phyloP scores from a whole-genome alignment of 768 basidiomycete genomes.

The Leccinum barrowsii region DNA sequence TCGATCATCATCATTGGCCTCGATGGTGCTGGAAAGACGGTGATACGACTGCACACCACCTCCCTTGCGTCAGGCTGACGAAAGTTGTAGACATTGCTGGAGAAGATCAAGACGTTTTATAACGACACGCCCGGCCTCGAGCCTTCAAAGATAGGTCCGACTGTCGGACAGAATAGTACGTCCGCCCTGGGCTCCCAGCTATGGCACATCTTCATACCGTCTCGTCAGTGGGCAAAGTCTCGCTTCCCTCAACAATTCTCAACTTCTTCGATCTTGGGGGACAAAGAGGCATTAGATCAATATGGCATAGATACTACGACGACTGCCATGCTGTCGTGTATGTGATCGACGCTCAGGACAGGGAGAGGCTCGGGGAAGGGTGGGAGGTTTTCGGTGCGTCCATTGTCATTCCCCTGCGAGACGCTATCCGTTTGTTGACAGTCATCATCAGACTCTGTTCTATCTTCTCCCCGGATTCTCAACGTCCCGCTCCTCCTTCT shows the following conservation, averaged over 20 bases:
- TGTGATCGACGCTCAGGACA: conserved; percentile 90
- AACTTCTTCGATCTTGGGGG: conserved; percentile 98
- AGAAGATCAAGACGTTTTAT: conserved; percentile 92
- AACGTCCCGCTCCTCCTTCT: conserved; percentile 87
- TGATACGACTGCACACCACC: conserved; percentile 27
- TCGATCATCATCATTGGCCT: conserved; percentile 93
- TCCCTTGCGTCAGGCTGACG: not conserved
- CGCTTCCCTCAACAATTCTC: conserved; percentile 87
- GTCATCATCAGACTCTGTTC: conserved; percentile 62
- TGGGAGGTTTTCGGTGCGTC: conserved; percentile 95
- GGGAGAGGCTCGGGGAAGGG: conserved; percentile 84
- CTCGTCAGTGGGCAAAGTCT: conserved; percentile 81
- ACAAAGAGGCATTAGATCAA: conserved; percentile 87
- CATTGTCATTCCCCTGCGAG: not conserved
- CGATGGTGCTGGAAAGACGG: conserved; percentile 91
- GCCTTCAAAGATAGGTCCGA: conserved; percentile 92
- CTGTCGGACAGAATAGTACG: conserved; percentile 96
- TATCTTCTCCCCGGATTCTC: conserved; percentile 86
- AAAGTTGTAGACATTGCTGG: conserved; percentile 66
- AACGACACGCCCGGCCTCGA: conserved; percentile 83
- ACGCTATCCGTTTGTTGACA: not conserved
- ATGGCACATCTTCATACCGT: not conserved
- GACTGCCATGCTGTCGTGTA: conserved; percentile 97
- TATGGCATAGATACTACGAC: conserved; percentile 94
- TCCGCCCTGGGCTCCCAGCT: conserved; percentile 2